phyloP scores from a whole-genome alignment of 129 eudicot genomes.

The Artemisia annua region DNA sequence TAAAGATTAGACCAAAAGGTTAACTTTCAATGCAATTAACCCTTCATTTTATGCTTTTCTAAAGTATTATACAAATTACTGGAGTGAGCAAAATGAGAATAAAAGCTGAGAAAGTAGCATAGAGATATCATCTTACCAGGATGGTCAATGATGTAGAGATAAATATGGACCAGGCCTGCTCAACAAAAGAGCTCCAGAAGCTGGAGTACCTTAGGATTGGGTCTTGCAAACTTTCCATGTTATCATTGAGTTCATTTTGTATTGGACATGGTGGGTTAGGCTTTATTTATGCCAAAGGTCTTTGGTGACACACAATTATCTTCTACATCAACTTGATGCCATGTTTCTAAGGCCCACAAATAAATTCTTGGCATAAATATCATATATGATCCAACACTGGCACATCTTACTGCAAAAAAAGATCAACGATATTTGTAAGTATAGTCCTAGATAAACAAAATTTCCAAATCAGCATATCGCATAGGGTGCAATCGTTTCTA shows the following conservation, averaged over 20 bases:
- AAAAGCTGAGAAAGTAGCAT: slow-evolving; percentile 1
- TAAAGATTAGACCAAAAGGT: too few relatives aligned
- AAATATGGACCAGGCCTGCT: slow-evolving; percentile 74
- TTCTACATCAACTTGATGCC: slow-evolving; percentile 31
- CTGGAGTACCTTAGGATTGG: slow-evolving; percentile 45
- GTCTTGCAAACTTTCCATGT: slow-evolving; percentile 23
- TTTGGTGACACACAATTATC: slow-evolving; percentile 29
- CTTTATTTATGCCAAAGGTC: slow-evolving; percentile 19
- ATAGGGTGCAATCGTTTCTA: not conserved
- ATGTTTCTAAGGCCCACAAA: slow-evolving; percentile 82
- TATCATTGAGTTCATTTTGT: slow-evolving; percentile 12
- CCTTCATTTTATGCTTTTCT: too few relatives aligned
- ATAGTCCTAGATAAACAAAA: slow-evolving; percentile 6
- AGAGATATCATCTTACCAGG: slow-evolving; percentile 54
- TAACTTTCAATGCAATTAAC: too few relatives aligned
- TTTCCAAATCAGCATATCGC: not conserved
- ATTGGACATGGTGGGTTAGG: slow-evolving; percentile 8
- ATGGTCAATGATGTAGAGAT: slow-evolving; percentile 68
- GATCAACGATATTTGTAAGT: not conserved
- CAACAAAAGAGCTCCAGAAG: slow-evolving; percentile 75
- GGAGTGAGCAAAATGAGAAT: not conserved
- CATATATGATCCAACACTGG: slow-evolving; percentile 57
- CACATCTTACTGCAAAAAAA: slow-evolving; percentile 70
- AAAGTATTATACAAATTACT: too few relatives aligned
- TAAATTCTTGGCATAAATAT: slow-evolving; percentile 88